Evolutionary conservation across 441 rosid genomes (phyloP).

Genomic region (Rhodomyrtus psidioides): DNA sequence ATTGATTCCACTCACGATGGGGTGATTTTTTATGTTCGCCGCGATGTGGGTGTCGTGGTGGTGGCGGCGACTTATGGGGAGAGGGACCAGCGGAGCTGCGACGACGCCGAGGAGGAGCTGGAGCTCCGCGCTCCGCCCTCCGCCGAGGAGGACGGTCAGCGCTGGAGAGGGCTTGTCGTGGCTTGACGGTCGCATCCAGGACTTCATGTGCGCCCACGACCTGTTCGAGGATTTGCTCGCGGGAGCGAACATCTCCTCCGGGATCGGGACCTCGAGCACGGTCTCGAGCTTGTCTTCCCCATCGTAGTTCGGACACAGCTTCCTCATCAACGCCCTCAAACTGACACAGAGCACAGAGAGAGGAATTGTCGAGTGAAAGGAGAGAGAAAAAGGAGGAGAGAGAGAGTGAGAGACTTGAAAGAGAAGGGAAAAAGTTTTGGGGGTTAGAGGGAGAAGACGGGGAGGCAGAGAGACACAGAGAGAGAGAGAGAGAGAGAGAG

Average conservation of each 20-base stretch:
- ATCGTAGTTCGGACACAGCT: conserved; percentile 40
- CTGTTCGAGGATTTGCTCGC: conserved; percentile 21
- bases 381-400: not conserved
- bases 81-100: conserved; percentile 88
- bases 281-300: conserved; percentile 81
- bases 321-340: not conserved
- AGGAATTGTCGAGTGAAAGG: not conserved
- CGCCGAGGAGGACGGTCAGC: conserved; percentile 28
- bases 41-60: conserved; percentile 15
- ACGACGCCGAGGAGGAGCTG: conserved; percentile 83
- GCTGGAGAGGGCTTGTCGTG: conserved; percentile 1
- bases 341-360: not conserved
- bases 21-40: conserved; percentile 44
- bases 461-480: not conserved
- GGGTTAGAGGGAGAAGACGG: not conserved
- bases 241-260: conserved; percentile 67
- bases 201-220: conserved; percentile 73
- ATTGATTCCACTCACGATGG: conserved; percentile 47
- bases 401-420: not conserved
- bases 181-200: conserved; percentile 53
- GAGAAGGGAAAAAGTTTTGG: not conserved
- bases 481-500: not conserved
- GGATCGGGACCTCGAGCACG: conserved; percentile 90
- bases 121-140: conserved; percentile 59
- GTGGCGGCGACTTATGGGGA: conserved; percentile 34